Evolutionary conservation across 2,329 filamentous ascomycete species (phyloP).

Genomic region (Rhynchosporium agropyri): DNA sequence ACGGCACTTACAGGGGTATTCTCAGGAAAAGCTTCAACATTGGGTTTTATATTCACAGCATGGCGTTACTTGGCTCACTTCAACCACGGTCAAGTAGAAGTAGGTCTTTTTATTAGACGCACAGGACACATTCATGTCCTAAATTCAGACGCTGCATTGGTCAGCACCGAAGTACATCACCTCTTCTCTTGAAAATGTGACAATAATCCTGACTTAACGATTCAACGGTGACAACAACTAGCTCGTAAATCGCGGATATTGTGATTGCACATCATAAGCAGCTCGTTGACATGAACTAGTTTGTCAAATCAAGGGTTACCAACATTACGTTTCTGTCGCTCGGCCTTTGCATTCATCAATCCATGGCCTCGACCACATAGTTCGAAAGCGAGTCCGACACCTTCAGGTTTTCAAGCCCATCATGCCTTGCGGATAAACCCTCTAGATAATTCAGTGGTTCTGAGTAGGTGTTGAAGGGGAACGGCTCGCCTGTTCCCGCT

Average conservation of each 20-base stretch:
- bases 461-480: too few relatives aligned
- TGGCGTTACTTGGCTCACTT: conserved; percentile 45
- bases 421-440: neutral
- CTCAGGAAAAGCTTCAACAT: conserved; percentile 44
- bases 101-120: conserved; percentile 39
- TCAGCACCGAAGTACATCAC: conserved; percentile 2
- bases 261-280: too few relatives aligned
- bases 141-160: conserved; percentile 24
- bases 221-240: too few relatives aligned
- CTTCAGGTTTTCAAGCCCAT: neutral
- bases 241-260: too few relatives aligned
- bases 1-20: conserved; percentile 53
- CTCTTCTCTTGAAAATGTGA: neutral
- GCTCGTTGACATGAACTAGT: too few relatives aligned
- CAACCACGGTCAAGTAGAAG: conserved; percentile 46
- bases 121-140: conserved; percentile 32
- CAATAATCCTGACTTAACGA: too few relatives aligned
- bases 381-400: neutral
- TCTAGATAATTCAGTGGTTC: neutral
- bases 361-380: neutral
- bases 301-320: too few relatives aligned
- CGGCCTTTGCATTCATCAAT: neutral
- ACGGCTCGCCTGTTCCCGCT: neutral
- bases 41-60: conserved; percentile 39
- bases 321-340: neutral